A percentile compares a stretch with the other conserved stretches of the same genome.
Evolutionary conservation across 495 filamentous ascomycete genomes (phyloP).

Genomic region (Ramalina peruviana): DNA sequence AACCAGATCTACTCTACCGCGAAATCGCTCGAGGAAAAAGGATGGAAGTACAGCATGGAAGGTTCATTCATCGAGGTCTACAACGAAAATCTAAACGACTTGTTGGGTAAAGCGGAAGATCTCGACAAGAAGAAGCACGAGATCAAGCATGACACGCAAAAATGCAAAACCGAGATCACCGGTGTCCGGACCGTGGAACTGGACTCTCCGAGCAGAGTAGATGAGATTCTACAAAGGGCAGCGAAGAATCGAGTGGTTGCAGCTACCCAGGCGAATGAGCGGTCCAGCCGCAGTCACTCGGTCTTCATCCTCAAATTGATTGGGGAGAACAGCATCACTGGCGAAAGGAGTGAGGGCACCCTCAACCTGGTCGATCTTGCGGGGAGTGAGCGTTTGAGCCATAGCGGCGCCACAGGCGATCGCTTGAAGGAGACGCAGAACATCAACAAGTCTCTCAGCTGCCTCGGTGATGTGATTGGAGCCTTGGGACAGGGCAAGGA

Average conservation of each 20-base stretch:
- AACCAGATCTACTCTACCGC: constrained; percentile 87
- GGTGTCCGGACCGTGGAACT: constrained; percentile 68
- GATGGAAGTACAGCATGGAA: constrained; percentile 88
- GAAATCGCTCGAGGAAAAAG: constrained; percentile 67
- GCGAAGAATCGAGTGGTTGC: constrained; percentile 78
- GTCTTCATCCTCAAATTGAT: constrained; percentile 89
- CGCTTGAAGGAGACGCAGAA: constrained; percentile 88
- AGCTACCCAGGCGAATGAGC: constrained; percentile 90
- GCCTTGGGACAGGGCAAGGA: constrained; percentile 77
- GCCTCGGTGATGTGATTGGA: constrained; percentile 87
- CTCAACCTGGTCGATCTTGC: constrained; percentile 94
- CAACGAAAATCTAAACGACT: constrained; percentile 91
- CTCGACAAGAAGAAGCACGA: constrained; percentile 81
- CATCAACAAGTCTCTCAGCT: constrained; percentile 88
- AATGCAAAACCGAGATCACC: constrained; percentile 70
- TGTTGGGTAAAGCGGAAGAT: constrained; percentile 65
- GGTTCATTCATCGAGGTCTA: constrained; percentile 98
- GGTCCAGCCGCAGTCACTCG: constrained; percentile 84
- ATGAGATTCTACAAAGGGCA: constrained; percentile 62
- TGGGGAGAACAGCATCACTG: constrained; percentile 67
- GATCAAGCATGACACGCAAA: constrained; percentile 71
- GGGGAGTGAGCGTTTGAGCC: constrained; percentile 80
- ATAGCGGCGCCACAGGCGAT: constrained; percentile 70
- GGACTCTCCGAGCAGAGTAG: constrained; percentile 65
- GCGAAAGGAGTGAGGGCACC: constrained; percentile 78